Conservation (phyloP, 2,329 filamentous ascomycete species). For the Fusarium humuli region DNA sequence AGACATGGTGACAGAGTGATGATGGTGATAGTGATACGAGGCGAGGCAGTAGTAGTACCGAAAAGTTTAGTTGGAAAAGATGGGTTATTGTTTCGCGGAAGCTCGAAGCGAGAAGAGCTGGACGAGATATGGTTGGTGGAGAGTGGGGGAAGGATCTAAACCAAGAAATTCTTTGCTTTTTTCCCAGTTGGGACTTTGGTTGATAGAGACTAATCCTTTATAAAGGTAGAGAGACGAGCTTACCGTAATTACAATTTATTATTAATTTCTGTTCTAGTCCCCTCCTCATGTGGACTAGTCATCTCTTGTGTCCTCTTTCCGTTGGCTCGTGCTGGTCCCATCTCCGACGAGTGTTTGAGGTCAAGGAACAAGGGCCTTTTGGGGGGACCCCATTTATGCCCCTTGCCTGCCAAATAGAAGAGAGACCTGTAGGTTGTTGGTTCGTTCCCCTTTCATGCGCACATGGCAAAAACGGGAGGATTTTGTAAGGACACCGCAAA, state of each 20-base stretch:
- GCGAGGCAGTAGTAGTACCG: neutral
- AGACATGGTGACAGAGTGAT: constrained; percentile 30
- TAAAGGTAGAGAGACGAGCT: constrained; percentile 21
- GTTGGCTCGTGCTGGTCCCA: constrained; percentile 27
- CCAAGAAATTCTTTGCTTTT: neutral
- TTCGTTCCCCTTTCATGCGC: constrained; percentile 8
- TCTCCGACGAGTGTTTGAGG: constrained; percentile 10
- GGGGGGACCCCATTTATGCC: neutral
- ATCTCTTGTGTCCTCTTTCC: constrained; percentile 8
- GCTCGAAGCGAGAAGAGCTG: neutral
- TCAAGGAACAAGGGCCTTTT: neutral
- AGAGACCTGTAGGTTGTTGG: neutral
- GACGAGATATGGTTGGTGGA: constrained; percentile 8
- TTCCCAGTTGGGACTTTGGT: constrained; percentile 1
- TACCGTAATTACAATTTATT: constrained; percentile 4
- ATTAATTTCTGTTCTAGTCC: neutral
- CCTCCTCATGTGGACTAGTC: constrained; percentile 16
- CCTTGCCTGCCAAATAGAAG: neutral
- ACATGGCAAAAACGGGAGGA: constrained; percentile 6
- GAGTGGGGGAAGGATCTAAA: neutral
- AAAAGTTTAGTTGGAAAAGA: neutral
- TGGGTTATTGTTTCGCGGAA: constrained; percentile 12
- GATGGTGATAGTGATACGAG: neutral
- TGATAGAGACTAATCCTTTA: constrained; percentile 6
- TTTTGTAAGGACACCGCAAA: constrained; percentile 19